Evolutionary conservation across 306 rosid genomes (phyloP).

Genomic region (Lupinus albus): DNA sequence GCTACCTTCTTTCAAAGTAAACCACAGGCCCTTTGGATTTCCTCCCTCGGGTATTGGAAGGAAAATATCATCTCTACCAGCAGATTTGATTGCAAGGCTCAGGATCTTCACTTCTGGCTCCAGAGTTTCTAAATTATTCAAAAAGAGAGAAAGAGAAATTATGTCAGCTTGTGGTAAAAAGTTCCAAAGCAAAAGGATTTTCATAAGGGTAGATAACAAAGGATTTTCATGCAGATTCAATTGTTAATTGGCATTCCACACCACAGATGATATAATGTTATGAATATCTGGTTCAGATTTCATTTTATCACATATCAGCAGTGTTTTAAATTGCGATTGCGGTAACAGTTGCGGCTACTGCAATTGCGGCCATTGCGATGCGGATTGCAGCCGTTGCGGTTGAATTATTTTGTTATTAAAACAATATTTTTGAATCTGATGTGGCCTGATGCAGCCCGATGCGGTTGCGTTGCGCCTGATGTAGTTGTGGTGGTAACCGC

Average conservation of each 20-base stretch:
- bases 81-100: constrained; percentile 78
- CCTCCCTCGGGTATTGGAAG: constrained; percentile 79
- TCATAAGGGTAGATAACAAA: background rate
- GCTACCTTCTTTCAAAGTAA: constrained; percentile 98
- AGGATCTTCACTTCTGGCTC: constrained; percentile 89
- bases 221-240: constrained; percentile 4
- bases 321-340: too few relatives aligned
- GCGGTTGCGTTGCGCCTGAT: too few relatives aligned
- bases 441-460: too few relatives aligned
- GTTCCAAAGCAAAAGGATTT: constrained; percentile 25
- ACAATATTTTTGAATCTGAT: too few relatives aligned
- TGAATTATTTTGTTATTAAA: too few relatives aligned
- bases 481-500: too few relatives aligned
- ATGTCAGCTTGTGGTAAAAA: constrained; percentile 13
- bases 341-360: too few relatives aligned
- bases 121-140: constrained; percentile 58
- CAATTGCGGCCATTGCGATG: too few relatives aligned
- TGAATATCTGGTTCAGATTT: constrained; percentile 4
- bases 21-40: constrained; percentile 85
- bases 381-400: too few relatives aligned
- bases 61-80: constrained; percentile 71
- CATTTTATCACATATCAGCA: background rate
- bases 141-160: constrained; percentile 14
- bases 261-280: constrained; percentile 22
- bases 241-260: constrained; percentile 28